Percentiles rank a stretch among this genome's conserved stretches.
These are phyloP conservation scores for Lyophyllum decastes DNA, from an alignment of 768 basidiomycete genomes.

Conservation along the genomic window DNA sequence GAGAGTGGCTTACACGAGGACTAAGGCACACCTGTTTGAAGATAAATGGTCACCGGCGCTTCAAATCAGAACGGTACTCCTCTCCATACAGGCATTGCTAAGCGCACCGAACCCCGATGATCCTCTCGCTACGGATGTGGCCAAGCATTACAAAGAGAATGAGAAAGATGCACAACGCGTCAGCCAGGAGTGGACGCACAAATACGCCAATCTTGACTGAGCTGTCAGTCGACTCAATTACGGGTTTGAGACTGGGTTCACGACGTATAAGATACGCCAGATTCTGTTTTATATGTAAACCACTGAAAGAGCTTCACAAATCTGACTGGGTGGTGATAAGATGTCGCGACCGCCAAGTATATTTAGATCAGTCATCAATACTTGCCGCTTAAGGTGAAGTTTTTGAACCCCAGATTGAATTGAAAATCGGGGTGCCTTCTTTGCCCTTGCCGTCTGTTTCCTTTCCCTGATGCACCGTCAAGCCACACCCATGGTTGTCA, in stretches of 20 bases:
- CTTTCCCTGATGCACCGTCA: conserved; percentile 19
- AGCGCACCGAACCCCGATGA: conserved; percentile 97
- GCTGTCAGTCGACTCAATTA: neutral
- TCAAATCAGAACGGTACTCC: conserved; percentile 95
- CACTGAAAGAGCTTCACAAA: conserved; percentile 7
- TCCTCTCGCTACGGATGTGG: conserved; percentile 91
- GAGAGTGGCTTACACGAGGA: neutral
- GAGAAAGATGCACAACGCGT: conserved; percentile 92
- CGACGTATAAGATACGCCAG: neutral
- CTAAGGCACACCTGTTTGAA: conserved; percentile 27
- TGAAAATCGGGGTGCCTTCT: conserved; percentile 17
- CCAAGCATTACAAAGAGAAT: conserved; percentile 98
- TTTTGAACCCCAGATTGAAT: conserved; percentile 29
- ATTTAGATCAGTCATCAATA: conserved; percentile 19
- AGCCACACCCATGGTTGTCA: conserved; percentile 12
- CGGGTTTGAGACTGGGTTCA: neutral
- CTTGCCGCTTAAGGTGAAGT: conserved; percentile 12
- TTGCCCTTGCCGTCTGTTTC: conserved; percentile 14
- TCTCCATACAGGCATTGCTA: conserved; percentile 96
- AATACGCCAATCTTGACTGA: conserved; percentile 57
- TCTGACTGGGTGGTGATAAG: conserved; percentile 13
- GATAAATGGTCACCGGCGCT: conserved; percentile 99
- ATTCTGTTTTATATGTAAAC: conserved; percentile 6
- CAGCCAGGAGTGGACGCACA: conserved; percentile 93
- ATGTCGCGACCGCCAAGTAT: conserved; percentile 15